A percentile compares a stretch with the other conserved stretches of the same genome.
phyloP scores from a whole-genome alignment of 1,139 yeast species.

The Candida tetrigidarum region DNA sequence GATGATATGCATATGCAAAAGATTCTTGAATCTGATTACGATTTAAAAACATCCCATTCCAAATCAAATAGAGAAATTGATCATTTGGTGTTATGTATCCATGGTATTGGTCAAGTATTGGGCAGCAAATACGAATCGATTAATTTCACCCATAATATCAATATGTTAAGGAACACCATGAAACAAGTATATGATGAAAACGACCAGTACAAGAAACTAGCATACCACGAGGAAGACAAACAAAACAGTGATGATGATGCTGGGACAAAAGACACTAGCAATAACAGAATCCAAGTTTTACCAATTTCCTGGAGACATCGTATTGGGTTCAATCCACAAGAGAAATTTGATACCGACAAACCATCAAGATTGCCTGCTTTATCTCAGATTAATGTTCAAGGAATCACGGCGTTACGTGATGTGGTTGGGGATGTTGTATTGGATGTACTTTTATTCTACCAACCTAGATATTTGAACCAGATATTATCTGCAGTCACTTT shows the following conservation, averaged over 20 bases:
- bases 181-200: slow-evolving; percentile 57
- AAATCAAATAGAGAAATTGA: slow-evolving; percentile 61
- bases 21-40: slow-evolving; percentile 58
- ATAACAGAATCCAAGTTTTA: slow-evolving; percentile 72
- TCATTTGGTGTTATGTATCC: slow-evolving; percentile 83
- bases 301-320: slow-evolving; percentile 82
- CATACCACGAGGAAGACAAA: slow-evolving; percentile 15
- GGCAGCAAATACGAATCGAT: slow-evolving; percentile 81
- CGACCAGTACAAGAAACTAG: slow-evolving; percentile 42
- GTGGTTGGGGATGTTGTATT: slow-evolving; percentile 84
- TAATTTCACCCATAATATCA: slow-evolving; percentile 86
- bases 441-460: slow-evolving; percentile 85
- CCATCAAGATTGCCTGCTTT: slow-evolving; percentile 60
- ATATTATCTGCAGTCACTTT: slow-evolving; percentile 67
- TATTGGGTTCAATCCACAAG: slow-evolving; percentile 61
- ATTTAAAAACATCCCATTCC: slow-evolving; percentile 35
- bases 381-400: slow-evolving; percentile 77
- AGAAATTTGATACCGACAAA: slow-evolving; percentile 33
- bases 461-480: slow-evolving; percentile 67
- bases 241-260: slow-evolving; percentile 27
- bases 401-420: slow-evolving; percentile 75
- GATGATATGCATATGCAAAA: slow-evolving; percentile 38
- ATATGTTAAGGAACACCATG: slow-evolving; percentile 67
- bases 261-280: slow-evolving; percentile 27
- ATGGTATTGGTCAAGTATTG: slow-evolving; percentile 92